Base-by-base conservation (phyloP, 306 rosid genomes). In the Malus sylvestris region DNA sequence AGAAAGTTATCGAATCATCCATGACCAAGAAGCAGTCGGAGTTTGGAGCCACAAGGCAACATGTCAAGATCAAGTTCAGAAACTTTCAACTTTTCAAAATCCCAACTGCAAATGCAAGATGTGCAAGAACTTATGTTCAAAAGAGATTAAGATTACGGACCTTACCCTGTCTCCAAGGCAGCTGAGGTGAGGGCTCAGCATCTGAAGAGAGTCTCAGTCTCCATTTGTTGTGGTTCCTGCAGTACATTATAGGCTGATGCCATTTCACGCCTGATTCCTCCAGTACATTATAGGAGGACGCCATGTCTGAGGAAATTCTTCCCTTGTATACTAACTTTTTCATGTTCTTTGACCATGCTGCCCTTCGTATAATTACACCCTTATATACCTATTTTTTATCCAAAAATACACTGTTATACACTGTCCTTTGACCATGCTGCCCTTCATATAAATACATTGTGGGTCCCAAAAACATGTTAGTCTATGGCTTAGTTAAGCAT, bases 231-330 rank as follows among this genome's bases (percentile, higher is more conserved):
- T 32, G 79, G 74, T 92, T 82, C 98, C 98, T 35, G 97, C 97
- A 20, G 97, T 95, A 89, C 98, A 95, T 70, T 95, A 33, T 92
- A 95, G 27, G 98, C 98, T 1, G 98, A 95, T 75, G 98, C 98
- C 97, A 95, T 95, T 84, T 95, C 97, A 68, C 96, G 89, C 81
- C 98, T 84, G 77, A 92, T 92, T 82, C 98, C 98, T 42, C 98
- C 97, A 20, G 97, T 95, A 89, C 98, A 95, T 70, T 95, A 33
- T 1, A 12, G 32, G 33, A 12, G 7, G 62, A n/a, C 2, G 9
- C 65, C 9, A 60, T 4, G 65, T 33, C 38, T 1, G 10, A 33
- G 38, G 38, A 30, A 30, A 30, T 27, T 27, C 29, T 27, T 27
- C 29, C 29, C 29, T 27, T 27, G 2, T 27, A 27, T 27, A 27